Base-by-base conservation (phyloP, 257 asterid genomes). In the Fraxinus cuspidata region DNA sequence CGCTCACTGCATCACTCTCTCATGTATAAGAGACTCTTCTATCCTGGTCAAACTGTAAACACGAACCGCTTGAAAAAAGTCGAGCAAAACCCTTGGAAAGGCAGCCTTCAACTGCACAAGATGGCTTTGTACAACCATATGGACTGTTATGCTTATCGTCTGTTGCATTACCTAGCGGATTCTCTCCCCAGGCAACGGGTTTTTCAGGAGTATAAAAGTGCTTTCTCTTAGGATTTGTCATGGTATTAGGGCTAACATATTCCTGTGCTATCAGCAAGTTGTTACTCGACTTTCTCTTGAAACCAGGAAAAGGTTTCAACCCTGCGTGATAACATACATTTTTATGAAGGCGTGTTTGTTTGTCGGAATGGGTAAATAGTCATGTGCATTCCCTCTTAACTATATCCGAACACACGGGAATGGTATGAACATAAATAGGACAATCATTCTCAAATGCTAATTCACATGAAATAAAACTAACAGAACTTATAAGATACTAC, bases 81-180 rank as follows among this genome's bases (percentile, higher is more conserved):
- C 92, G 91, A 0, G 94, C 97, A 66, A 92, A 91, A 13, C 97
- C 96, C 87, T 82, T 91, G 47, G 97, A 88, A 83, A 94, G 79
- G 73, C 92, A 94, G 31, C 98, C 95, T 82, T 94, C 97, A 18
- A 93, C 86, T 1, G 96, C 86, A 79, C 96, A 86, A 1, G 87
- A 81, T 69, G 92, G 84, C 84, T 75, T 84, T 76, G 85, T 64
- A 80, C 90, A 81, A 58, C 87, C 86, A 5, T 68, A 68, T 10
- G 85, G 73, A 75, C 75, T 70, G 47, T 77, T 83, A 38, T 88
- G 90, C 74, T 81, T 85, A 42, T 80, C 88, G 77, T 74, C 85
- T 49, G 74, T 74, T 53, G 49, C 81, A 49, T 53, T 69, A 28
- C 60, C 60, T 18, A 71, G 63, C 7, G 72, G 79, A 82, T 78